A percentile compares a stretch with the other conserved stretches of the same genome.
Conservation (phyloP, 2,329 filamentous ascomycete species). For the Diplodia seriata region DNA sequence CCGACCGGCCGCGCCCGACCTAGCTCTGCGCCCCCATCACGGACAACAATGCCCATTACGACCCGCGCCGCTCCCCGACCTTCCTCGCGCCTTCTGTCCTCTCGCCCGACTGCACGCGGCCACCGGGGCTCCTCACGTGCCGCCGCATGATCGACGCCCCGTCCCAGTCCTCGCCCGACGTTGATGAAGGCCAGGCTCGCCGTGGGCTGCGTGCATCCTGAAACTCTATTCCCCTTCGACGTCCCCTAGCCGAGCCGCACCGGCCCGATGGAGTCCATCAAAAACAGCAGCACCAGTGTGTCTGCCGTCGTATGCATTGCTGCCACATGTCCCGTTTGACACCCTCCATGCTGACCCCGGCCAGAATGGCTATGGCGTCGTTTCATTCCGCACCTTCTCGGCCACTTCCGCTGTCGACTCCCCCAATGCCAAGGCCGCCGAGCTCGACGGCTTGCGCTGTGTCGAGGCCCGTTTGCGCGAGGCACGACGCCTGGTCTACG, state of each 20-base stretch:
- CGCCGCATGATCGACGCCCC: constrained; percentile 38
- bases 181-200: constrained; percentile 33
- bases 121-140: constrained; percentile 5
- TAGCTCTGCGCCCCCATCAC: neutral
- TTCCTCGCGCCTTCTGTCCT: neutral
- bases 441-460: constrained; percentile 17
- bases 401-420: constrained; percentile 11
- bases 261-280: constrained; percentile 32
- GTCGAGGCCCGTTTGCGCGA: constrained; percentile 32
- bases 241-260: constrained; percentile 31
- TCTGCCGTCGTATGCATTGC: constrained; percentile 26
- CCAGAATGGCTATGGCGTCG: constrained; percentile 24
- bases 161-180: constrained; percentile 49
- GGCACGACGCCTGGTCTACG: constrained; percentile 19
- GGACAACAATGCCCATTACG: constrained; percentile 28
- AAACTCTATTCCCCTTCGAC: constrained; percentile 27
- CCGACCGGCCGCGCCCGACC: constrained; percentile 21
- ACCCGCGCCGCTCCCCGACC: neutral
- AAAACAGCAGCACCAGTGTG: constrained; percentile 28
- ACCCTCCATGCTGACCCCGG: neutral
- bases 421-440: neutral
- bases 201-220: constrained; percentile 24
- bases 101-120: neutral
- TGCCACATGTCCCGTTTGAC: neutral
- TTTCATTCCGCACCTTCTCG: constrained; percentile 26